Percentiles rank a stretch among this genome's conserved stretches.
phyloP scores from a whole-genome alignment of 331 rosid genomes.

The Acacia concinna region DNA sequence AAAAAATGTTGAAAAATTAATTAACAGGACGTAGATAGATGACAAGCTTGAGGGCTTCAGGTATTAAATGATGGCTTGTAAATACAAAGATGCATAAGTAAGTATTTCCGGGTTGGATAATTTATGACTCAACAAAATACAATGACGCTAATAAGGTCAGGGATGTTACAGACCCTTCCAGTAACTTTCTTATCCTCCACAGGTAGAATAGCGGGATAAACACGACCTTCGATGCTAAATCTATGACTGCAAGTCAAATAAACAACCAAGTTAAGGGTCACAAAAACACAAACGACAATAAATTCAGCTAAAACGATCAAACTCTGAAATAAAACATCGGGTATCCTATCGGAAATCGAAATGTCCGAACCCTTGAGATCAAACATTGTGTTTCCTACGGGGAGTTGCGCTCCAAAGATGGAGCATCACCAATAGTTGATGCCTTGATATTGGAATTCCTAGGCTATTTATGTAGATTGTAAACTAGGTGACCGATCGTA shows the following conservation, averaged over 20 bases:
- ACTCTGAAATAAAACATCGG: background rate
- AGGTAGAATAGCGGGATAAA: constrained; percentile 90
- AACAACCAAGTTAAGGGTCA: background rate
- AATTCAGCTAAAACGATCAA: background rate
- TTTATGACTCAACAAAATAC: background rate
- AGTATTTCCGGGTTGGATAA: background rate
- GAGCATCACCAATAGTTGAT: background rate
- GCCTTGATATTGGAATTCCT: background rate
- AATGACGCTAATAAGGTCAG: background rate
- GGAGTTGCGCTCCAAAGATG: background rate
- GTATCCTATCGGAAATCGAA: background rate
- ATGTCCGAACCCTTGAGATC: background rate
- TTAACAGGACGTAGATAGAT: background rate
- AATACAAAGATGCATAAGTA: background rate
- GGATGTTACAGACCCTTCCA: constrained; percentile 54
- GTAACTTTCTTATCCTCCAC: constrained; percentile 48
- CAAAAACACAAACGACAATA: background rate
- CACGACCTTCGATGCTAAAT: constrained; percentile 78
- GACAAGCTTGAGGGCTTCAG: background rate
- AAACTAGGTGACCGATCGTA: background rate
- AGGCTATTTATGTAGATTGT: background rate
- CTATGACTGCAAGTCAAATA: constrained; percentile 54
- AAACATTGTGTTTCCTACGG: background rate
- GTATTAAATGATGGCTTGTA: background rate
- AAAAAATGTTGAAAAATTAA: background rate